Evolutionary conservation across 108 stramenopile genomes (phyloP).

Genomic region (Schizochytrium sp.): DNA sequence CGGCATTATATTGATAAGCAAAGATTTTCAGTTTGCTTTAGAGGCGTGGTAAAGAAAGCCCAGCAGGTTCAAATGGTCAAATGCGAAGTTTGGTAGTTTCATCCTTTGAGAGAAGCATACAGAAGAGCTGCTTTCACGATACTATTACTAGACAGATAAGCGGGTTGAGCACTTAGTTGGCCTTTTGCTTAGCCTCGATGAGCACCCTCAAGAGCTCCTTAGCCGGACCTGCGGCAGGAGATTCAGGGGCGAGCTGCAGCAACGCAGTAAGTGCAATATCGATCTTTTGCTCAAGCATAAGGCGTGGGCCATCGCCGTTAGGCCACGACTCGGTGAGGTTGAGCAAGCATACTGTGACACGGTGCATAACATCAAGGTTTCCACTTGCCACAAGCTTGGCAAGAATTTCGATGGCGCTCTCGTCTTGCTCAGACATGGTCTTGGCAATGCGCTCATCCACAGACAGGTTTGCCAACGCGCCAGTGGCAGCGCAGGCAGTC

Average conservation of each 20-base stretch:
- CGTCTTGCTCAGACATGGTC: constrained; percentile 46
- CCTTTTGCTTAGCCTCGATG: not conserved
- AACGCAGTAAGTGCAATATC: constrained; percentile 20
- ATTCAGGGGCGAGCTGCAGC: not conserved
- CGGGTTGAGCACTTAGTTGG: not conserved
- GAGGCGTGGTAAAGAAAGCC: too few relatives aligned
- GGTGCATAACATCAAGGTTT: constrained; percentile 60
- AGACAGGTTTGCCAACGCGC: constrained; percentile 61
- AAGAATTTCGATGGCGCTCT: constrained; percentile 10
- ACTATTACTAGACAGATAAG: too few relatives aligned
- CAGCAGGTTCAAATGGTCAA: too few relatives aligned
- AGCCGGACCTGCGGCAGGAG: not conserved
- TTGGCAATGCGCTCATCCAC: constrained; percentile 60
- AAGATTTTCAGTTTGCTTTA: too few relatives aligned
- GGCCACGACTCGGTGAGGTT: not conserved
- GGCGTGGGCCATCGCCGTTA: not conserved
- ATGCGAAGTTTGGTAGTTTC: not conserved
- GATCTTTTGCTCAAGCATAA: not conserved
- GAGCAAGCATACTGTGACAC: constrained; percentile 43
- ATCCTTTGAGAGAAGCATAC: too few relatives aligned
- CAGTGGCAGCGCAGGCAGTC: constrained; percentile 59
- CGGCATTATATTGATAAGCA: too few relatives aligned
- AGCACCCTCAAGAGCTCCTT: not conserved
- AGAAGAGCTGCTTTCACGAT: too few relatives aligned
- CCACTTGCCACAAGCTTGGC: not conserved